Percentiles rank a stretch among this genome's conserved stretches.
Evolutionary conservation across 2,329 filamentous ascomycete species (phyloP).

Genomic region (Epichloe uncinata): DNA sequence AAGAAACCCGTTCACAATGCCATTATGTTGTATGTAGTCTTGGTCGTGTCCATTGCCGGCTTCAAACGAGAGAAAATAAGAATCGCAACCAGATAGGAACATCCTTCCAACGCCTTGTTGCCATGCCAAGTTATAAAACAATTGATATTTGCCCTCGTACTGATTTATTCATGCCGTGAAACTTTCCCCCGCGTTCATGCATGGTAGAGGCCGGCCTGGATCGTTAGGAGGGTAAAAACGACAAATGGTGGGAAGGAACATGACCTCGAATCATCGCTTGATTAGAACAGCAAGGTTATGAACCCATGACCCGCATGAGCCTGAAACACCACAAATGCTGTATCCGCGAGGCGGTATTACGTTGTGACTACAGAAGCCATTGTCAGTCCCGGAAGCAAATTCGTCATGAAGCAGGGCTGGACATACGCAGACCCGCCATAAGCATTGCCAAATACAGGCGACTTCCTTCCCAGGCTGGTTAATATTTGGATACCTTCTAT

Average conservation of each 20-base stretch:
- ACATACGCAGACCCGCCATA: constrained; percentile 72
- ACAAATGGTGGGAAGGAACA: not conserved
- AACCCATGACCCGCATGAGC: constrained; percentile 67
- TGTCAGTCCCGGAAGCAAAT: not conserved
- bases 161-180: not conserved
- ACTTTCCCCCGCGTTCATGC: not conserved
- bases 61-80: not conserved
- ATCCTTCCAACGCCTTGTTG: not conserved
- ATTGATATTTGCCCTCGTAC: not conserved
- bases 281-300: constrained; percentile 75
- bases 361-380: constrained; percentile 50
- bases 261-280: constrained; percentile 16
- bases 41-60: not conserved
- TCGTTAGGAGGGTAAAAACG: not conserved
- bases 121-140: not conserved
- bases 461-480: constrained; percentile 78
- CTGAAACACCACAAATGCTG: constrained; percentile 75
- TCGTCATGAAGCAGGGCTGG: not conserved
- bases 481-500: constrained; percentile 83
- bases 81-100: not conserved
- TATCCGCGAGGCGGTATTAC: constrained; percentile 84
- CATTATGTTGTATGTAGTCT: not conserved
- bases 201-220: not conserved
- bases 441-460: constrained; percentile 70
- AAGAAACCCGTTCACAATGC: not conserved